Percentiles rank a stretch among this genome's conserved stretches.
Conservation (phyloP, 176 grass and related monocot species). For the Themeda triandra region DNA sequence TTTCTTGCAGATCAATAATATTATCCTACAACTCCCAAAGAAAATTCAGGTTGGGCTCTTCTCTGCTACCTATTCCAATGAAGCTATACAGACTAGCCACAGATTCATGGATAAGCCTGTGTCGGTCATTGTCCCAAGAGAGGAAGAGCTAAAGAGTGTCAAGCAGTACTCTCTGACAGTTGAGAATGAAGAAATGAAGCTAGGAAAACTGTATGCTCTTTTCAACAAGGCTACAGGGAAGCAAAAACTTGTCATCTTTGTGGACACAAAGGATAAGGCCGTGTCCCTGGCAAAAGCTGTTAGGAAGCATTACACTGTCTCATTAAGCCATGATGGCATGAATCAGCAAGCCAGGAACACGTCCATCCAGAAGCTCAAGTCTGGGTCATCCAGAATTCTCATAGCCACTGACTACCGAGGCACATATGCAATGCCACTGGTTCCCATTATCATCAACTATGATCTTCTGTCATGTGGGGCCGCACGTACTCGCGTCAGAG, state of each 20-base stretch:
- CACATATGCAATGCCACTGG: slow-evolving; percentile 10
- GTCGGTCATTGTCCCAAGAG: slow-evolving; percentile 46
- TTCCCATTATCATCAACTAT: slow-evolving; percentile 54
- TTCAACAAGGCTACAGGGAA: slow-evolving; percentile 28
- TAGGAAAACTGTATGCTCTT: slow-evolving; percentile 49
- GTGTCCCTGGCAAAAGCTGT: slow-evolving; percentile 46
- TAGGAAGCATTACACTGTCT: slow-evolving; percentile 45
- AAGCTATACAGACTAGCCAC: slow-evolving; percentile 47
- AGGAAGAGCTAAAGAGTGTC: slow-evolving; percentile 51
- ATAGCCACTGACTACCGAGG: slow-evolving; percentile 48
- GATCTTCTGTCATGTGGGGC: no score
- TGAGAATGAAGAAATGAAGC: slow-evolving; percentile 59
- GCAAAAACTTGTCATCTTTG: slow-evolving; percentile 49
- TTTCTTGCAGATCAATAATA: slow-evolving; percentile 51
- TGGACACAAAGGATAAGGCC: slow-evolving; percentile 43
- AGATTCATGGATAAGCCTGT: slow-evolving; percentile 54
- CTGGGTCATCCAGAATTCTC: slow-evolving; percentile 44
- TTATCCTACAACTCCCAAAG: slow-evolving; percentile 52
- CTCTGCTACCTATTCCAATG: slow-evolving; percentile 47
- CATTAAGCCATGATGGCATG: slow-evolving; percentile 57
- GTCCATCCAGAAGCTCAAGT: slow-evolving; percentile 46
- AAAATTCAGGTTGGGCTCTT: slow-evolving; percentile 69
- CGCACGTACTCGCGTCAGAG: no score
- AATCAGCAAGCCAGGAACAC: slow-evolving; percentile 46
- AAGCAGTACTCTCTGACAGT: slow-evolving; percentile 52